A percentile compares a stretch with the other conserved stretches of the same genome.
phyloP scores from a whole-genome alignment of 2,329 filamentous ascomycete species.

The Clarireedia sp. region DNA sequence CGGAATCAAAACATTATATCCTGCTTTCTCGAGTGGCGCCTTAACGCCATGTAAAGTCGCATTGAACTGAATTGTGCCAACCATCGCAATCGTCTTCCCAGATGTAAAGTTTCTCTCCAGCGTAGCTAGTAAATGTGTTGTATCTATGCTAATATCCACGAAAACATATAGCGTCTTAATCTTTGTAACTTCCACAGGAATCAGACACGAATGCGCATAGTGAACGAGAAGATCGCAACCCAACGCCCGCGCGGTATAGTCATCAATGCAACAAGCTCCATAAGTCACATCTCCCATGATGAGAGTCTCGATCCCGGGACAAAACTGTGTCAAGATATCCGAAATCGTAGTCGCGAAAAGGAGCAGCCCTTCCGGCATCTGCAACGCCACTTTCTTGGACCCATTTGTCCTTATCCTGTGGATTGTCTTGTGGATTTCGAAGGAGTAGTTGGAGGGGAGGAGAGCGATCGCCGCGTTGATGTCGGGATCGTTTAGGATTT shows the following conservation, averaged over 20 bases:
- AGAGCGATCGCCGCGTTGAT: slow-evolving; percentile 83
- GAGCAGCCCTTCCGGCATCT: slow-evolving; percentile 92
- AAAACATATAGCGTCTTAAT: slow-evolving; percentile 98
- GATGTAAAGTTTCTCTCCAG: slow-evolving; percentile 80
- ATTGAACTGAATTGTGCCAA: slow-evolving; percentile 98
- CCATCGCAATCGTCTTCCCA: slow-evolving; percentile 82
- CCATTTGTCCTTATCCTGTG: slow-evolving; percentile 78
- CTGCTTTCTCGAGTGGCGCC: slow-evolving; percentile 68
- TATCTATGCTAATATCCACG: slow-evolving; percentile 95
- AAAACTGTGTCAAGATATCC: slow-evolving; percentile 92
- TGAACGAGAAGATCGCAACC: slow-evolving; percentile 93
- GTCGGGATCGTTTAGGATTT: slow-evolving; percentile 76
- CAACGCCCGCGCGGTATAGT: slow-evolving; percentile 89
- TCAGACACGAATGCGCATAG: slow-evolving; percentile 94
- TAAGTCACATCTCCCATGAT: slow-evolving; percentile 99
- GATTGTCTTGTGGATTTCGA: slow-evolving; percentile 97
- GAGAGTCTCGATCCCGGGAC: slow-evolving; percentile 79
- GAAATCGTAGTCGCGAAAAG: slow-evolving; percentile 97
- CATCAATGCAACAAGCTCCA: slow-evolving; percentile 96
- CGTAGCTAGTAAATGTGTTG: slow-evolving; percentile 75
- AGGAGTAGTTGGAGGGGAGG: slow-evolving; percentile 92
- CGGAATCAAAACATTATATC: slow-evolving; percentile 78
- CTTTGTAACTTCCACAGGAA: slow-evolving; percentile 91
- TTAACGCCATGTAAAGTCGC: slow-evolving; percentile 85
- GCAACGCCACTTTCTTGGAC: slow-evolving; percentile 80